Evolutionary conservation across 1,139 yeast genomes (phyloP).

Genomic region (Zygosaccharomyces pseudobailii): DNA sequence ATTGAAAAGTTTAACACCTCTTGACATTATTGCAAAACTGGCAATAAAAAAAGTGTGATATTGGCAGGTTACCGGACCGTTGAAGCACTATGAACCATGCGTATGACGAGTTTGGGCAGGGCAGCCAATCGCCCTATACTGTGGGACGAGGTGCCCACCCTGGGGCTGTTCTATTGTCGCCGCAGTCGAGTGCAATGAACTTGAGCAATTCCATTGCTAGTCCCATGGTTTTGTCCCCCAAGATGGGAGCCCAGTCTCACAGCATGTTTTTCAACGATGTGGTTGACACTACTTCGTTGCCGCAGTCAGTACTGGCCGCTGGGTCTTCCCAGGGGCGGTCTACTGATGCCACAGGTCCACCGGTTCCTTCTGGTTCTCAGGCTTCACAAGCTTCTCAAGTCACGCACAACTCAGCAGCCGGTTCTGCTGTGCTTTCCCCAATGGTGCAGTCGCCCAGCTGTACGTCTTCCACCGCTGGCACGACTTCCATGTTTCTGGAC

Average conservation of each 20-base stretch:
- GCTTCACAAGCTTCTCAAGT: constrained; percentile 1
- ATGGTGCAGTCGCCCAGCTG: constrained; percentile 17
- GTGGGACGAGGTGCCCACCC: constrained; percentile 33
- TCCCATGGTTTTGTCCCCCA: constrained; percentile 12
- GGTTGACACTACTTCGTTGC: constrained; percentile 21
- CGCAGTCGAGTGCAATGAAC: constrained; percentile 27
- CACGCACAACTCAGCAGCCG: constrained; percentile 18
- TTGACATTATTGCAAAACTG: not conserved
- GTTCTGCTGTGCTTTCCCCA: constrained; percentile 27
- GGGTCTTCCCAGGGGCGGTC: not conserved
- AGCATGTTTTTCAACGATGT: constrained; percentile 22
- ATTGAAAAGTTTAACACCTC: not conserved
- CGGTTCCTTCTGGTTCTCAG: constrained; percentile 1
- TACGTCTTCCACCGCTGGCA: constrained; percentile 11
- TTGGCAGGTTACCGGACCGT: not conserved
- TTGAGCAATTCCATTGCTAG: constrained; percentile 13
- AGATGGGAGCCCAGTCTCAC: constrained; percentile 18
- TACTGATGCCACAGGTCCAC: constrained; percentile 1
- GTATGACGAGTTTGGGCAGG: constrained; percentile 13
- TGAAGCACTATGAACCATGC: constrained; percentile 12
- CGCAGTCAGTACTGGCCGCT: constrained; percentile 14
- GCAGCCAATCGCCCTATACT: constrained; percentile 13
- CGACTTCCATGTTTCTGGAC: constrained; percentile 20
- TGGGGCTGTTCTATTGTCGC: constrained; percentile 37
- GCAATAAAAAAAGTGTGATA: not conserved